Evolutionary conservation across 441 rosid genomes (phyloP), one percentile per base, ranked within the genome.

Genomic region (Populus hybrid): DNA sequence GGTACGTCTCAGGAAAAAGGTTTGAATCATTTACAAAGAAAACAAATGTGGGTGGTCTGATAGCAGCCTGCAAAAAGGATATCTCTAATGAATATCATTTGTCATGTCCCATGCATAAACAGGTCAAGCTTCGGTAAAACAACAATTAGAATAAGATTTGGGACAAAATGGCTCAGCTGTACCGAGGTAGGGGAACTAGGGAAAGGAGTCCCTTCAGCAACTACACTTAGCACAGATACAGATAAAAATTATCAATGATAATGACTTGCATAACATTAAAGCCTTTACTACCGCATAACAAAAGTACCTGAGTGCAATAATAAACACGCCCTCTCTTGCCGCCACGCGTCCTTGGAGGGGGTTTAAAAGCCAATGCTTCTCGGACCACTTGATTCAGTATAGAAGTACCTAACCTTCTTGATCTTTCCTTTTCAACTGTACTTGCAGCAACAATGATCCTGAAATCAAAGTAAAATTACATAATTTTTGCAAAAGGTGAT

Each of bases 331-430:
- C 99, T 83, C 97, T 86, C 86, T 74, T 93, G 84, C 99, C 96
- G 63, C 99, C 95, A 80, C 93, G 85, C 34, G 97, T 95, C 84
- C 96, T 86, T 74, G 99, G 98, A 84, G 99, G 99, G 57, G 98
- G 79, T 83, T 93, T 95, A 78, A 95, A 95, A 69, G 98, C 94
- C 75, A 92, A 85, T 32, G 97, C 98, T 86, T 95, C 99, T 74
- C 71, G 89, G 74, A 92, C 84, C 83, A 93, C 96, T 84, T 93
- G 97, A 84, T 95, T 95, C 85, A 95, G 79, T 80, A 79, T 92
- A 53, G 94, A 89, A 10, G 97, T 93, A 81, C 92, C 84, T 74
- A 93, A 91, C 88, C 99, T 90, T 87, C 95, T 91, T 75, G 96
- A 91, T 83, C 97, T 90, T 89, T 95, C 98, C 89, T 90, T 93